Evolutionary conservation across 331 rosid genomes (phyloP).

Genomic region (Prunus yedoensis): DNA sequence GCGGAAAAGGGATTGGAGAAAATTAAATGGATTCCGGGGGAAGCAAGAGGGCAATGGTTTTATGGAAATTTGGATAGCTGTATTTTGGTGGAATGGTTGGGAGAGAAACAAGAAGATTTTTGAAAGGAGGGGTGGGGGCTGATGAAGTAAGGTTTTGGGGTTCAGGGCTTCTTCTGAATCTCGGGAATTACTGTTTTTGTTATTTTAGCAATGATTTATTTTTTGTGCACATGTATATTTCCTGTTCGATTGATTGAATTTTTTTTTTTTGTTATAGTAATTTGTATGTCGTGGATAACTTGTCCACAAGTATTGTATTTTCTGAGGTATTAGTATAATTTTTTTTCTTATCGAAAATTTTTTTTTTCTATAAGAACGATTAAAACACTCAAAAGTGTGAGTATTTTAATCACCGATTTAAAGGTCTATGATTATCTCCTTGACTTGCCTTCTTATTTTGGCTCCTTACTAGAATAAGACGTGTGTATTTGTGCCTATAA

Average conservation of each 20-base stretch:
- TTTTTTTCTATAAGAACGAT: background rate
- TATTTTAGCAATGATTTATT: no score
- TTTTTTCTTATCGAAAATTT: background rate
- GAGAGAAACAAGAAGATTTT: constrained; percentile 1
- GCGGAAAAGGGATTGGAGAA: background rate
- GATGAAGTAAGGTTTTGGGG: background rate
- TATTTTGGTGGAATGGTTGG: background rate
- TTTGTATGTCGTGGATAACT: background rate
- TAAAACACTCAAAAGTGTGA: background rate
- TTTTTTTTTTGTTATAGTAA: no score
- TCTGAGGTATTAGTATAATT: background rate
- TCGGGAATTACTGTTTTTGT: background rate
- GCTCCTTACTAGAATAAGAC: no score
- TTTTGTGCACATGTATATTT: no score
- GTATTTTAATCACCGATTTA: background rate
- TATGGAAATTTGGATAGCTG: background rate
- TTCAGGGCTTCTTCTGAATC: background rate
- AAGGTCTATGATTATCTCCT: background rate
- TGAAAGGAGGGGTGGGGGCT: background rate
- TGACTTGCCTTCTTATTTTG: background rate
- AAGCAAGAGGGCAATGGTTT: background rate
- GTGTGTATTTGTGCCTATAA: no score
- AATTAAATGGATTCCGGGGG: background rate
- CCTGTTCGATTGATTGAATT: background rate
- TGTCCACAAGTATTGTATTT: background rate